phyloP scores from a whole-genome alignment of 202 grass and related monocot species.

The Zizania palustris region DNA sequence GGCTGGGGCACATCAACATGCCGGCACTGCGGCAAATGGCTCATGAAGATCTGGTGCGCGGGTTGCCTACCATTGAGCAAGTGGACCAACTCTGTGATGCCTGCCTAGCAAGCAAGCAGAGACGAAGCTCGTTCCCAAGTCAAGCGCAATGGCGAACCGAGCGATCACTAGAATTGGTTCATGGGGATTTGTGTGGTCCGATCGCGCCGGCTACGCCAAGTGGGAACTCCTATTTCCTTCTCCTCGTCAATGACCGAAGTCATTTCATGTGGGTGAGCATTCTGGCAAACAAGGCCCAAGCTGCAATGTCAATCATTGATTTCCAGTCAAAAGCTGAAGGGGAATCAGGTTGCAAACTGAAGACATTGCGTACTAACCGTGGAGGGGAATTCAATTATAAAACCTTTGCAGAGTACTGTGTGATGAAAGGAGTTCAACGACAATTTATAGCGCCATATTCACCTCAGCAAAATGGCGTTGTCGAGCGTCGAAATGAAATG shows the following conservation, averaged over 20 bases:
- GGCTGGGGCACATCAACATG: not conserved
- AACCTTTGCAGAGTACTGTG: not conserved
- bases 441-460: not conserved
- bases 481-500: not conserved
- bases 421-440: not conserved
- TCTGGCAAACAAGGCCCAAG: too few relatives aligned
- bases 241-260: not conserved
- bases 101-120: not conserved
- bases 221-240: not conserved
- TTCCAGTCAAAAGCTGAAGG: too few relatives aligned
- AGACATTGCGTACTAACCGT: too few relatives aligned
- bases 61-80: not conserved
- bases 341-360: too few relatives aligned
- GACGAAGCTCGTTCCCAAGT: not conserved
- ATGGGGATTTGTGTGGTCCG: too few relatives aligned
- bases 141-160: not conserved
- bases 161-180: too few relatives aligned
- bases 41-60: not conserved
- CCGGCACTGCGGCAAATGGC: not conserved
- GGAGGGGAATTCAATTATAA: too few relatives aligned
- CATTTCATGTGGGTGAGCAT: not conserved
- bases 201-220: too few relatives aligned
- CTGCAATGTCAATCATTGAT: too few relatives aligned
- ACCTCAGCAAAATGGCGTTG: too few relatives aligned
- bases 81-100: too few relatives aligned